Evolutionary conservation across 805 yeast species (phyloP), one percentile per base, ranked within the genome.

Genomic region (Isabelozyma gotoi): DNA sequence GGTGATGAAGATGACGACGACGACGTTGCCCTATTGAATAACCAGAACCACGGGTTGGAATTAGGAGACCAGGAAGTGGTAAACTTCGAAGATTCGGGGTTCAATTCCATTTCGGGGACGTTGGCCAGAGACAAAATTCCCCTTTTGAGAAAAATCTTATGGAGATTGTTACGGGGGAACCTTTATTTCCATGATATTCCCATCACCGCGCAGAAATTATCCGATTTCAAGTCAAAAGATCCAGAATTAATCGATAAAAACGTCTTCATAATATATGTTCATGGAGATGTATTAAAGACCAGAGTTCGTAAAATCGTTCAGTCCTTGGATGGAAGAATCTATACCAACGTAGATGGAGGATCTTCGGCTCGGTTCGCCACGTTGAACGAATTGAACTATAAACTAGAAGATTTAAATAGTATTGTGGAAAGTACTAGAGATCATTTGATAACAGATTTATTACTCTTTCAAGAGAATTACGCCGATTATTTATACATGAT

Each of bases 151-250:
- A 67, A 64, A 19, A 67, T 71, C 27, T 53, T 71, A 35, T 71
- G 76, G 76, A 60, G 77, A 48, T 63, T 74, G 1, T 56, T 68
- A 29, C 53, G 75, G 43, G 77, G 77, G 17, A 71, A 71, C 50
- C 56, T 71, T 38, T 70, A 51, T 46, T 69, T 71, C 48, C 63
- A 65, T 48, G 76, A 70, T 42, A 53, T 61, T n/a, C 67, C 68
- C 3, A 65, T 71, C 14, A 51, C 49, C 10, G 56, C 52, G 4
- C 58, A 58, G 19, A 50, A 53, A 32, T 45, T 48, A 33, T 44
- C 55, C 7, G 42, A 51, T 19, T 19, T 31, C 19, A 44, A 42
- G 19, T 35, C 40, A 4, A 49, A 50, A 16, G 39, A 42, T 14
- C 38, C 52, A 11, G 57, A 52, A 24, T 43, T 53, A 27, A 56